A percentile compares a stretch with the other conserved stretches of the same genome.
phyloP scores from a whole-genome alignment of 2,329 filamentous ascomycete species.

The Fusarium tuaranense region DNA sequence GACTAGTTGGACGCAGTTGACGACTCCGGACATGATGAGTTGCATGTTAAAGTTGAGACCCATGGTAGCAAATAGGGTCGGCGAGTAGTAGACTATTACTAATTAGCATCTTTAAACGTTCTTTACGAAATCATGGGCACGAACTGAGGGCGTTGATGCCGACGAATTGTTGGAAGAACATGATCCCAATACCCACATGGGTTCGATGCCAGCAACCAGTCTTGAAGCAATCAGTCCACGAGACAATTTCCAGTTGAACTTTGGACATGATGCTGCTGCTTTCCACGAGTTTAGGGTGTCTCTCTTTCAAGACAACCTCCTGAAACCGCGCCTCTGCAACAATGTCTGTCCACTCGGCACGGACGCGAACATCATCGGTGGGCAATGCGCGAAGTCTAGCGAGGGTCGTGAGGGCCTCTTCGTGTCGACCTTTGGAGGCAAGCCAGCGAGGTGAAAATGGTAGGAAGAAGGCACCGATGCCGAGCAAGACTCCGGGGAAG shows the following conservation, averaged over 20 bases:
- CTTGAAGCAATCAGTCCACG: conserved; percentile 56
- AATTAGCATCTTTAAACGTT: conserved; percentile 36
- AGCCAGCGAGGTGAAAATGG: conserved; percentile 47
- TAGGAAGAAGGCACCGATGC: conserved; percentile 39
- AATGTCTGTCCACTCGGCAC: background rate
- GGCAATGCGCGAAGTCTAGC: conserved; percentile 30
- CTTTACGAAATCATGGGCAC: background rate
- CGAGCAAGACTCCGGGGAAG: conserved; percentile 40
- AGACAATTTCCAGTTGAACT: conserved; percentile 59
- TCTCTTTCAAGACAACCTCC: background rate
- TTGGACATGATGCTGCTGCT: conserved; percentile 30
- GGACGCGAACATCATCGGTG: background rate
- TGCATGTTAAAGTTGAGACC: conserved; percentile 56
- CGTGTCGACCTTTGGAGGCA: conserved; percentile 39
- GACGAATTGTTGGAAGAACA: conserved; percentile 26
- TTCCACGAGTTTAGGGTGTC: background rate
- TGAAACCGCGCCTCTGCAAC: background rate
- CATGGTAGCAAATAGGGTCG: conserved; percentile 67
- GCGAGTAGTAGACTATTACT: conserved; percentile 66
- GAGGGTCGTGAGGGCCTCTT: conserved; percentile 40
- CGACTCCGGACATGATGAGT: conserved; percentile 48
- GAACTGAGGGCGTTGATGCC: conserved; percentile 55
- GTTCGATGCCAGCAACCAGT: background rate
- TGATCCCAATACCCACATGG: background rate
- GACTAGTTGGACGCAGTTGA: conserved; percentile 46